Evolutionary conservation across 768 basidiomycete species (phyloP), one percentile per base, ranked within the genome.

Genomic region (Pleurotus tuber-regium): DNA sequence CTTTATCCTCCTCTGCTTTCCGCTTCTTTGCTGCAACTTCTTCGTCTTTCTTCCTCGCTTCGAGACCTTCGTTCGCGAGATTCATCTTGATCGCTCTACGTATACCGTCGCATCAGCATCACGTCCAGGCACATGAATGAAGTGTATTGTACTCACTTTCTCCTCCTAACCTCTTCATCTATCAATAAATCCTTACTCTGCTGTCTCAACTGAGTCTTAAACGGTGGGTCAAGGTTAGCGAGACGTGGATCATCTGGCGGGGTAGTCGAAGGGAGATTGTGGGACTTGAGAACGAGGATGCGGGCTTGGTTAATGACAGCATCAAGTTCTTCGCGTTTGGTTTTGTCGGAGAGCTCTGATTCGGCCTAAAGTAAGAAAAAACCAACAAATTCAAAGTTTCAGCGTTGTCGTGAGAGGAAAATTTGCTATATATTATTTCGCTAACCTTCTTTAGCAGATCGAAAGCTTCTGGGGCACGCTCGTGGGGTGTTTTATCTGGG

Each of bases 401-500:
- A n/a, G n/a, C n/a, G n/a, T n/a, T n/a, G n/a, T n/a, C n/a, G n/a
- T n/a, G n/a, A 14, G 16, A 19, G 4, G 39, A 8, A 18, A 43
- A 14, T 26, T 12, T 2, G 19, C 14, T 18, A 25, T n/a, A 14
- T 18, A 18, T n/a, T 26, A 47, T 28, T 23, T 18, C 29, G 57
- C 69, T 9, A 44, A 89, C 92, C 83, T 97, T 96, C 75, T 97
- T 97, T 41, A 97, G 77, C 28, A 92, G 63, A 67, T 96, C 93
- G 64, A 97, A 97, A 1, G 94, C 94, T 70, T 97, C 92, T 60
- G 92, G 87, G 44, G 92, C 90, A 61, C 84, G 82, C 24, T 81
- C 76, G 70, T 97, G 92, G 65, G 89, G 74, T 61, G 89, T 88
- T 78, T 98, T 99, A 76, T 99, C 97, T 55, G 97, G 97, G 77